Evolutionary conservation across 2,329 filamentous ascomycete genomes (phyloP).

Genomic region (Diplocarpon rosae): DNA sequence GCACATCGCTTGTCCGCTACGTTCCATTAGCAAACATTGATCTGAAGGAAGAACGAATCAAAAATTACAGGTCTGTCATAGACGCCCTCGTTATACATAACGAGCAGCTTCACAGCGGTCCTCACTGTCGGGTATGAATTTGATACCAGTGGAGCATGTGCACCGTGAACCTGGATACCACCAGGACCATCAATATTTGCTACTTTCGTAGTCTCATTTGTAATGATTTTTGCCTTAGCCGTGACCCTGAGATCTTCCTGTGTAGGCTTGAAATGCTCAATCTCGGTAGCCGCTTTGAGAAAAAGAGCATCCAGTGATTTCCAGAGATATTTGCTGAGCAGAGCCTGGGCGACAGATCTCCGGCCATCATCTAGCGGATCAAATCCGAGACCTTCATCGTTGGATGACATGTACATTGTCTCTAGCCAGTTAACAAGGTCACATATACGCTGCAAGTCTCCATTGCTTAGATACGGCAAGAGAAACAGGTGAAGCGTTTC

Average conservation of each 20-base stretch:
- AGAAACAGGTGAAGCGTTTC: conserved; percentile 22
- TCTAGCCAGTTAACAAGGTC: conserved; percentile 25
- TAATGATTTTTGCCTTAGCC: conserved; percentile 29
- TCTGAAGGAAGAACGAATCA: background rate
- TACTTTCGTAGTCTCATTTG: conserved; percentile 29
- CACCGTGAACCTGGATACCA: conserved; percentile 32
- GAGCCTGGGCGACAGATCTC: conserved; percentile 18
- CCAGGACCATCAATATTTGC: conserved; percentile 1
- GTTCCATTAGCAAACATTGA: background rate
- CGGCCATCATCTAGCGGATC: conserved; percentile 18
- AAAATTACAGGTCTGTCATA: conserved; percentile 25
- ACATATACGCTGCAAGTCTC: conserved; percentile 21
- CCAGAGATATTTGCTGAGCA: conserved; percentile 25
- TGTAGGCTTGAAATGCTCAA: conserved; percentile 24
- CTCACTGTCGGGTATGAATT: conserved; percentile 49
- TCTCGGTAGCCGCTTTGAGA: conserved; percentile 23
- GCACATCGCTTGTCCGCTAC: conserved; percentile 39
- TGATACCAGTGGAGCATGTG: conserved; percentile 46
- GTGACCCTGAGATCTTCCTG: conserved; percentile 21
- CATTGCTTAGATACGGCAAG: conserved; percentile 20
- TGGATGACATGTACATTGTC: conserved; percentile 21
- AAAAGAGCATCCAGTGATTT: conserved; percentile 24
- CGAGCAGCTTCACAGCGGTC: conserved; percentile 45
- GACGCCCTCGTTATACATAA: conserved; percentile 42
- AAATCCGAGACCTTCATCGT: conserved; percentile 18